Conservation (phyloP, 345 rosid genomes). For the Mercurialis annua region DNA sequence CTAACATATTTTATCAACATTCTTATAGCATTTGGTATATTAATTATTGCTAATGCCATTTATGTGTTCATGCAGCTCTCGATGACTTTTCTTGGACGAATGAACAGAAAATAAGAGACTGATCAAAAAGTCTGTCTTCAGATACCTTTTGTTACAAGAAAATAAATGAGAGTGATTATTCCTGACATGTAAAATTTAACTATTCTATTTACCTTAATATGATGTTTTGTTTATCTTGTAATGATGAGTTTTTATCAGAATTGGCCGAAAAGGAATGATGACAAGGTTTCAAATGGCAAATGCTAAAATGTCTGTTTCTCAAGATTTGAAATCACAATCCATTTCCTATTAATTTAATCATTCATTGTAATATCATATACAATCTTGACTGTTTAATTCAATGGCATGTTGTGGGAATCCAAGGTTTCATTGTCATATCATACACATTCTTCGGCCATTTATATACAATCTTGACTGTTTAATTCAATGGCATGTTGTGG, state of each 20-base stretch:
- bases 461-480: too few relatives aligned
- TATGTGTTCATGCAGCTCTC: conserved; percentile 14
- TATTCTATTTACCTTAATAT: too few relatives aligned
- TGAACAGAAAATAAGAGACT: not conserved
- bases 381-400: not conserved
- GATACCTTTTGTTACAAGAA: not conserved
- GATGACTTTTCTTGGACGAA: not conserved
- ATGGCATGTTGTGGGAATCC: conserved; percentile 20
- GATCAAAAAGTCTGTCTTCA: not conserved
- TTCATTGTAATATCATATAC: not conserved
- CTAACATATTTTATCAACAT: not conserved
- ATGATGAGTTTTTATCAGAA: not conserved
- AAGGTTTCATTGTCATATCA: conserved; percentile 6
- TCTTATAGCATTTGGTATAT: not conserved
- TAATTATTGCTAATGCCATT: not conserved
- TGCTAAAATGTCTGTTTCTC: not conserved
- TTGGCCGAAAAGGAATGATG: conserved; percentile 8
- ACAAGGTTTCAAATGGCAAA: not conserved
- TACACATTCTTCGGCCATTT: conserved; percentile 10
- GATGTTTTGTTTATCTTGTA: not conserved
- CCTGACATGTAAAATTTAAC: too few relatives aligned
- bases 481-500: conserved; percentile 8
- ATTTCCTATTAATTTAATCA: not conserved
- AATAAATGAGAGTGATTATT: not conserved
- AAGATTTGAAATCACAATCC: not conserved